Evolutionary conservation across 176 grass and related monocot species (phyloP).

Genomic region (Tuctoria greenei): DNA sequence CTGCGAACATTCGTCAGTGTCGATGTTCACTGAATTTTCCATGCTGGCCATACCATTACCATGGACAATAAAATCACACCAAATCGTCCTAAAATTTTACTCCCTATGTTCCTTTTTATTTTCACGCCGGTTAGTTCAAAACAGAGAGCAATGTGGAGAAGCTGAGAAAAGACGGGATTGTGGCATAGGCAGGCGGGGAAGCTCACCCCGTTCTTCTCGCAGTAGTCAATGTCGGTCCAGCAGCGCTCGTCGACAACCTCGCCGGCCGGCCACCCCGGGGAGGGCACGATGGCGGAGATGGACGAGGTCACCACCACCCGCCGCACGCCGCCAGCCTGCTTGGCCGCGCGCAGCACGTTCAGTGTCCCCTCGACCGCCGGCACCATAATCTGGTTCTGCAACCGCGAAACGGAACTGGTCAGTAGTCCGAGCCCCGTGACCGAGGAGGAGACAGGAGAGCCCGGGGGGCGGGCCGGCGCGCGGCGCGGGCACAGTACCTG

Average conservation of each 20-base stretch:
- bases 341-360: conserved; percentile 72
- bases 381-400: conserved; percentile 64
- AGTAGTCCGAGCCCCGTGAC: neutral
- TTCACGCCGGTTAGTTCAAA: too few relatives aligned
- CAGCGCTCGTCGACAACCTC: conserved; percentile 66
- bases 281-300: conserved; percentile 58
- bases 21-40: neutral
- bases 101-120: too few relatives aligned
- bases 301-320: conserved; percentile 84
- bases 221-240: conserved; percentile 83
- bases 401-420: neutral
- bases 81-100: neutral
- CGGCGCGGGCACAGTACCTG: conserved; percentile 34
- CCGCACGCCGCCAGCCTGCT: conserved; percentile 47
- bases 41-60: neutral
- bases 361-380: conserved; percentile 80
- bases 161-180: neutral
- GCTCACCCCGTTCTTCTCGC: conserved; percentile 69
- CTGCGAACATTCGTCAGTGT: neutral
- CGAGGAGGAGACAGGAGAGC: neutral
- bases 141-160: neutral
- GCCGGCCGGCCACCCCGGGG: conserved; percentile 60
- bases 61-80: neutral
- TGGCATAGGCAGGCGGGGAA: neutral
- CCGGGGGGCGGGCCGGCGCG: too few relatives aligned